Percentiles rank a stretch among this genome's conserved stretches.
Evolutionary conservation across 139 green algal species (phyloP).

Genomic region (Picochlorum sp.): DNA sequence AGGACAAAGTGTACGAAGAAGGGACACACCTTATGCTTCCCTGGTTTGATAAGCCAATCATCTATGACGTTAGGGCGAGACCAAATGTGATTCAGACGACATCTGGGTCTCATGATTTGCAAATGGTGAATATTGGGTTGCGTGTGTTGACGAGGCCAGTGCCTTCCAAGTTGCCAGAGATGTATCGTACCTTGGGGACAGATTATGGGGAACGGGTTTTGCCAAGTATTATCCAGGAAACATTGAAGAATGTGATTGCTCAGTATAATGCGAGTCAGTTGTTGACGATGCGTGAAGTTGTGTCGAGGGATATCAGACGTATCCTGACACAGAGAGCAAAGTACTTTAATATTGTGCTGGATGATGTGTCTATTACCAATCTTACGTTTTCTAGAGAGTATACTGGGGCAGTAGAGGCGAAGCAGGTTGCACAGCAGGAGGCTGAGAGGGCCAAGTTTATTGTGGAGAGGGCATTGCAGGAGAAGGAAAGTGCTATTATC

Average conservation of each 20-base stretch:
- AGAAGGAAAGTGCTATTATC: slow-evolving; percentile 92
- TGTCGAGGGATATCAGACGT: slow-evolving; percentile 83
- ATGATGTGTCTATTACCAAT: slow-evolving; percentile 98
- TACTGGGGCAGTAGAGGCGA: slow-evolving; percentile 93
- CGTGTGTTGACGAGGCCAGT: slow-evolving; percentile 92
- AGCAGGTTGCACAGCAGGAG: slow-evolving; percentile 97
- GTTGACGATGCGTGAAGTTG: slow-evolving; percentile 92
- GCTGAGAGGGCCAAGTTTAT: slow-evolving; percentile 96
- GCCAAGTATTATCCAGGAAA: slow-evolving; percentile 90
- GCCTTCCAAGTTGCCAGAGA: slow-evolving; percentile 69
- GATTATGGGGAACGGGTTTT: slow-evolving; percentile 94
- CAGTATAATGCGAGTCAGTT: slow-evolving; percentile 97
- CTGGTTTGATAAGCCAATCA: slow-evolving; percentile 94
- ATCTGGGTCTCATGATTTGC: slow-evolving; percentile 87
- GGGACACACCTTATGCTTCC: slow-evolving; percentile 97
- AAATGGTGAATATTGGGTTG: slow-evolving; percentile 98
- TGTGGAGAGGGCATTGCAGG: slow-evolving; percentile 92
- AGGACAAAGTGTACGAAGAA: slow-evolving; percentile 89
- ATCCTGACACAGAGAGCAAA: slow-evolving; percentile 82
- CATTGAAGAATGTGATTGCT: slow-evolving; percentile 75
- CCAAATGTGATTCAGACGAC: slow-evolving; percentile 88
- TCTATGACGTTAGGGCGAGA: slow-evolving; percentile 92
- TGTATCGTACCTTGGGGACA: slow-evolving; percentile 88
- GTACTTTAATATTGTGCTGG: slow-evolving; percentile 94
- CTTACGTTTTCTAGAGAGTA: slow-evolving; percentile 96